Percentiles rank a stretch among this genome's conserved stretches.
phyloP scores from a whole-genome alignment of 805 yeast species.

The Candida ulmi region DNA sequence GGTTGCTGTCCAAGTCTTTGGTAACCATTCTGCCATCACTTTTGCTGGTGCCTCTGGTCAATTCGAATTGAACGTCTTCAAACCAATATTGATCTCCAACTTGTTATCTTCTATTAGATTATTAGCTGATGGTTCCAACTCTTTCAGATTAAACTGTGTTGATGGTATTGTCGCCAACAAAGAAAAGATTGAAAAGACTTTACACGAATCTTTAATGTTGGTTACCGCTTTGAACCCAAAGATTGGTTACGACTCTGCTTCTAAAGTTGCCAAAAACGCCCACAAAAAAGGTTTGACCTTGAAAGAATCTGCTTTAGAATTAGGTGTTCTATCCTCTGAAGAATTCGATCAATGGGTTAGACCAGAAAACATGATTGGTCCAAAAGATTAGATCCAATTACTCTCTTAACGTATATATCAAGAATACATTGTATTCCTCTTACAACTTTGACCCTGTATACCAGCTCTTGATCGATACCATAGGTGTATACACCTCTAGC shows the following conservation, averaged over 20 bases:
- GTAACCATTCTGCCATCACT: conserved; percentile 92
- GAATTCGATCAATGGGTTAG: conserved; percentile 96
- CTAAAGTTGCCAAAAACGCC: conserved; percentile 97
- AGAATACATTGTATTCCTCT: too few relatives aligned
- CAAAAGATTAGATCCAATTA: conserved; percentile 36
- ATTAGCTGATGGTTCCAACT: conserved; percentile 81
- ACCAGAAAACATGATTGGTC: conserved; percentile 98
- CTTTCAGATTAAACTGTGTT: conserved; percentile 93
- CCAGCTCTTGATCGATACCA: too few relatives aligned
- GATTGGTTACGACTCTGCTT: conserved; percentile 96
- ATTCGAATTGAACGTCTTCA: conserved; percentile 96
- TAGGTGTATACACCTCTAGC: too few relatives aligned
- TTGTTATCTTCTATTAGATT: conserved; percentile 82
- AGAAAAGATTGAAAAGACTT: conserved; percentile 77
- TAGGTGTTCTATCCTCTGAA: conserved; percentile 73
- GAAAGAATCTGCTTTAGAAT: conserved; percentile 90
- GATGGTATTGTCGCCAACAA: conserved; percentile 89
- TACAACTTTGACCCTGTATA: too few relatives aligned
- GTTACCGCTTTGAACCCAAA: conserved; percentile 98
- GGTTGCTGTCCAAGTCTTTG: conserved; percentile 97
- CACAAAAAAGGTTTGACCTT: conserved; percentile 96
- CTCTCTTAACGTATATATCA: not conserved
- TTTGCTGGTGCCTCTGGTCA: conserved; percentile 99
- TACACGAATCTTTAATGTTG: conserved; percentile 95
- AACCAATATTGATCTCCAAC: conserved; percentile 92